Evolutionary conservation across 331 rosid species (phyloP).

Genomic region (Telfairia occidentalis): DNA sequence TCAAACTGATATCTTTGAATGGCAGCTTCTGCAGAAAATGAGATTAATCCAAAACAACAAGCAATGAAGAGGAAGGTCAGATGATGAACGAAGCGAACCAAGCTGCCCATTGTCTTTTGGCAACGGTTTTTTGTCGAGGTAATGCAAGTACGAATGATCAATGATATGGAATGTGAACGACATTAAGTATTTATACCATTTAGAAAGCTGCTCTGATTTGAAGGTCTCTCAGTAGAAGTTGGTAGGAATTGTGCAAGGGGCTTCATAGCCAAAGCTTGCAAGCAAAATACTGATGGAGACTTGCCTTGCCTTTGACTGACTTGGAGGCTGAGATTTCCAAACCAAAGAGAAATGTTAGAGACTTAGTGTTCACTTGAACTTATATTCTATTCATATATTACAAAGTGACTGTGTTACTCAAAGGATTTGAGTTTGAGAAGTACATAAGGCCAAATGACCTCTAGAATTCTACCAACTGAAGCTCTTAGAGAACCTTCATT

Average conservation of each 20-base stretch:
- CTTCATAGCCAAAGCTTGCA: constrained; percentile 37
- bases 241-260: constrained; percentile 18
- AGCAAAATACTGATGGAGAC: constrained; percentile 43
- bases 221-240: not conserved
- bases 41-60: constrained; percentile 26
- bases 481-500: not conserved
- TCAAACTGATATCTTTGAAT: constrained; percentile 59
- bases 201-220: not conserved
- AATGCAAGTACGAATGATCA: constrained; percentile 14
- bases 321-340: constrained; percentile 53
- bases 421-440: constrained; percentile 19
- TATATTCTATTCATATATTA: not conserved
- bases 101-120: constrained; percentile 32
- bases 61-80: constrained; percentile 20
- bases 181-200: constrained; percentile 26
- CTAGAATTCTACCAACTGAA: not conserved
- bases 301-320: constrained; percentile 22
- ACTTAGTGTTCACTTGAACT: not conserved
- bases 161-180: not conserved
- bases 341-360: constrained; percentile 15
- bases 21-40: constrained; percentile 58
- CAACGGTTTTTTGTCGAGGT: constrained; percentile 2
- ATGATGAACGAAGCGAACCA: constrained; percentile 11
- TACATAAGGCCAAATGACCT: constrained; percentile 32
- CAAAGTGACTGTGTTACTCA: not conserved